Conservation (phyloP, 768 basidiomycete genomes). For the Leccinum boreale region DNA sequence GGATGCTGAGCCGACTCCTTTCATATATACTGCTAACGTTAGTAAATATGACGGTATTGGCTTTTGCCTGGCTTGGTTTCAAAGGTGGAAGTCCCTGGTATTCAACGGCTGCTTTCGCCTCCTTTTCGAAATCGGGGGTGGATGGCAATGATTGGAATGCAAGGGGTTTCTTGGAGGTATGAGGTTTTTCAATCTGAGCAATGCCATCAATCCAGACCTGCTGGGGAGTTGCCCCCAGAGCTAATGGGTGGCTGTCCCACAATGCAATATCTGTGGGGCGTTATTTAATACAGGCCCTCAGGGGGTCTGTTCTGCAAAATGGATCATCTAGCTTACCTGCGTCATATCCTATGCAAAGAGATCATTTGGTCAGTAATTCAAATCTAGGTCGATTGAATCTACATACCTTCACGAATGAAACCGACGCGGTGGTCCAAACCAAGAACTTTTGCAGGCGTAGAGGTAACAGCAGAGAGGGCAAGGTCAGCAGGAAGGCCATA, state of each 20-base stretch:
- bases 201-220: slow-evolving; percentile 89
- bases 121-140: slow-evolving; percentile 63
- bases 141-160: slow-evolving; percentile 49
- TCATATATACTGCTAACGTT: slow-evolving; percentile 57
- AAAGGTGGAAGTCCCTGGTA: slow-evolving; percentile 76
- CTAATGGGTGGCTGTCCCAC: slow-evolving; percentile 76
- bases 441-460: slow-evolving; percentile 64
- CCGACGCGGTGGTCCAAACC: slow-evolving; percentile 79
- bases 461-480: slow-evolving; percentile 68
- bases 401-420: slow-evolving; percentile 47
- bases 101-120: slow-evolving; percentile 52
- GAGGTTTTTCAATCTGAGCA: slow-evolving; percentile 53
- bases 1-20: slow-evolving; percentile 27
- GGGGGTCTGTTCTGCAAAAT: background rate
- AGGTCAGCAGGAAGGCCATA: slow-evolving; percentile 65
- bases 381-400: background rate
- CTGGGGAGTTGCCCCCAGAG: slow-evolving; percentile 71
- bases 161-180: slow-evolving; percentile 50
- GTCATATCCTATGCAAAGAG: slow-evolving; percentile 51
- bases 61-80: slow-evolving; percentile 35
- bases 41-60: slow-evolving; percentile 53
- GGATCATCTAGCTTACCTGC: slow-evolving; percentile 44
- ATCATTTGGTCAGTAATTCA: background rate
- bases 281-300: background rate
- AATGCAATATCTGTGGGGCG: slow-evolving; percentile 56